Conservation (phyloP, 306 rosid genomes). For the Benincasa hispida region DNA sequence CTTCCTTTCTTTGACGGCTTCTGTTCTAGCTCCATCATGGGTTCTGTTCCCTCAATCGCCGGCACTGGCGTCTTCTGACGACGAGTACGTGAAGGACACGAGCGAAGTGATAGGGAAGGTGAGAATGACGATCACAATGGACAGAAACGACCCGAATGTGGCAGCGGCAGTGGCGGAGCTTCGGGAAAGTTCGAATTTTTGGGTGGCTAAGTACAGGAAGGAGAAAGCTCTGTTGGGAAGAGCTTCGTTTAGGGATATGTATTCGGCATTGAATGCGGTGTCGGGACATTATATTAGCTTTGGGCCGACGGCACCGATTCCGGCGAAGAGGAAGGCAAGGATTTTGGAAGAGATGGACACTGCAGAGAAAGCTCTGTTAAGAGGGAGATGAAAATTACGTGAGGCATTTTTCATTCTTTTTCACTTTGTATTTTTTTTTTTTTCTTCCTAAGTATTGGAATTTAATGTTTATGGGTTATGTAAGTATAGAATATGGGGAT, state of each 20-base stretch:
- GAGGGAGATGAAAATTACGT: conserved; percentile 46
- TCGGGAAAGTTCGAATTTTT: conserved; percentile 59
- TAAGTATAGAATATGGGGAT: not conserved
- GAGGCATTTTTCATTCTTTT: not conserved
- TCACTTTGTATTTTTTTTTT: not conserved
- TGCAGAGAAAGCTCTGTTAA: conserved; percentile 64
- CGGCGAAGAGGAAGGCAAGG: conserved; percentile 62
- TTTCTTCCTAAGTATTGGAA: not conserved
- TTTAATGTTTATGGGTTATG: not conserved
- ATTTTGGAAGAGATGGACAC: conserved; percentile 84
- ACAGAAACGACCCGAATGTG: conserved; percentile 63
- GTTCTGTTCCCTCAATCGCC: conserved; percentile 23
- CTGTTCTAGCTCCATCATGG: conserved; percentile 22
- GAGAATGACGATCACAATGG: conserved; percentile 52
- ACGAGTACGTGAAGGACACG: conserved; percentile 76
- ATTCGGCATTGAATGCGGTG: conserved; percentile 83
- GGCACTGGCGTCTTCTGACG: conserved; percentile 50
- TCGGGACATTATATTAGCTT: conserved; percentile 90
- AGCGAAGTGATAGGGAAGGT: conserved; percentile 67
- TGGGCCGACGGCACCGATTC: conserved; percentile 91
- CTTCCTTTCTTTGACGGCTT: conserved; percentile 38
- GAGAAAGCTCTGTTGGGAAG: conserved; percentile 73
- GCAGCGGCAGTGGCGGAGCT: conserved; percentile 66
- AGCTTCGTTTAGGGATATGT: conserved; percentile 75
- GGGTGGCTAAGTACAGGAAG: conserved; percentile 93